Base-by-base conservation (phyloP, 352 stramenopile genomes). In the Phytopythium sindhum region DNA sequence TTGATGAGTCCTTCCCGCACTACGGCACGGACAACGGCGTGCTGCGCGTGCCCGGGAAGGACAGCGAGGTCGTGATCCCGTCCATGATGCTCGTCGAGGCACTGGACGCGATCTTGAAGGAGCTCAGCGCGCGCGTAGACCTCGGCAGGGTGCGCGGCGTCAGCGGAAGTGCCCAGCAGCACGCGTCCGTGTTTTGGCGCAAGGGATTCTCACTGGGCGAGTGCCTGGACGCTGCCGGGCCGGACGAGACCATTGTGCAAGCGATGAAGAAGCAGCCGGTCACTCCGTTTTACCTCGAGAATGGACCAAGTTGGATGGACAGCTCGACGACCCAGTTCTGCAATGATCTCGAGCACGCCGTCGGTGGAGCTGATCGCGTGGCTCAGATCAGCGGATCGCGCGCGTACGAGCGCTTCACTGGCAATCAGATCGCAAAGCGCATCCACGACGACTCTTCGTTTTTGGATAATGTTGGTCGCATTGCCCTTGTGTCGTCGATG, bases 261-360 rank as follows among this genome's bases (percentile, higher is more conserved):
- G 60, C 66, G 11, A 72, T 71, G 58, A 60, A 66, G 11, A 62
- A 69, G 37, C 60, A 65, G 4, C 60, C 69, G 23, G 56, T 82
- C 5, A 55, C 63, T 15, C 71, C 68, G 11, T 95, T 96, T 60
- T 77, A 69, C 14, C 63, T 78, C 19, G 68, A 77, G 24, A 80
- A 91, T 55, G 84, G 86, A 6, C 85, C 87, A 4, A 94, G 86
- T 45, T 96, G 88, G 88, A 93, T 93, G 73, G 87, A 96, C 65
- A 90, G 77, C 68, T 90, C 75, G 29, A 95, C 87, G n/a, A 75
- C 67, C 0, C 51, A 44, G 44, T 85, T 82, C 64, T 95, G 85
- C 68, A 41, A 63, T 6, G 67, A 71, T 24, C 63, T 95, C 23
- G 86, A 96, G 57, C 50, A 50, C 31, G 74, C 72, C 15, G 60